These are phyloP conservation scores for Bocquillonia castaneifolia DNA, from an alignment of 441 rosid species.

Conservation along the genomic window DNA sequence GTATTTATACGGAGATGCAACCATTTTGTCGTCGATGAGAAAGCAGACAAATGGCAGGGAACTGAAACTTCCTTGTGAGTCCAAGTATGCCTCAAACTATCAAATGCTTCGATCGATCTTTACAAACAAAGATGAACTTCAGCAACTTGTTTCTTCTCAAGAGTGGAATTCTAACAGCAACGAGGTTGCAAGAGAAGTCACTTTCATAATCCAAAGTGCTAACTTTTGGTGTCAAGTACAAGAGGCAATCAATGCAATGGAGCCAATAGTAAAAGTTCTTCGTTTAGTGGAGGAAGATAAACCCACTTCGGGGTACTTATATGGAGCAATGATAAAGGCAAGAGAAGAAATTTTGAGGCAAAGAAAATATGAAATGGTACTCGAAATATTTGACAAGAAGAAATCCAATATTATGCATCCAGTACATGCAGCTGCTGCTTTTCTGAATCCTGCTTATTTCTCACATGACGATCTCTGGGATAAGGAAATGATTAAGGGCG, in stretches of 20 bases:
- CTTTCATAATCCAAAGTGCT: neutral
- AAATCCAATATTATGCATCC: neutral
- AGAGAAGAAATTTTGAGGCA: neutral
- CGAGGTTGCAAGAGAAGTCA: neutral
- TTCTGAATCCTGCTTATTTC: neutral
- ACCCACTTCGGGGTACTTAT: constrained; percentile 11
- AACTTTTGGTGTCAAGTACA: constrained; percentile 21
- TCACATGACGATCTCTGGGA: neutral
- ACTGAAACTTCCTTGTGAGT: neutral
- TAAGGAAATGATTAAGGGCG: neutral
- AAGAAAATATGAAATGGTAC: neutral
- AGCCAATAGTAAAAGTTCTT: constrained; percentile 19
- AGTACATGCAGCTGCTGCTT: neutral
- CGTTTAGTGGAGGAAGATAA: neutral
- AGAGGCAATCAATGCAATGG: constrained; percentile 8
- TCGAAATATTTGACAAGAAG: neutral
- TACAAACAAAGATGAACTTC: neutral
- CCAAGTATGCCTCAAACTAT: neutral
- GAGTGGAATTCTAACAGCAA: constrained; percentile 5
- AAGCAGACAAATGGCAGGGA: neutral
- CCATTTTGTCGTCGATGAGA: neutral
- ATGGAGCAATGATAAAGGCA: constrained; percentile 12
- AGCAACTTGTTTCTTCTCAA: neutral
- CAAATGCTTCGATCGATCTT: constrained; percentile 5
- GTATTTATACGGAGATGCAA: neutral